These are phyloP conservation scores for Heritiera fomes DNA, from an alignment of 345 rosid genomes.

Conservation along the genomic window DNA sequence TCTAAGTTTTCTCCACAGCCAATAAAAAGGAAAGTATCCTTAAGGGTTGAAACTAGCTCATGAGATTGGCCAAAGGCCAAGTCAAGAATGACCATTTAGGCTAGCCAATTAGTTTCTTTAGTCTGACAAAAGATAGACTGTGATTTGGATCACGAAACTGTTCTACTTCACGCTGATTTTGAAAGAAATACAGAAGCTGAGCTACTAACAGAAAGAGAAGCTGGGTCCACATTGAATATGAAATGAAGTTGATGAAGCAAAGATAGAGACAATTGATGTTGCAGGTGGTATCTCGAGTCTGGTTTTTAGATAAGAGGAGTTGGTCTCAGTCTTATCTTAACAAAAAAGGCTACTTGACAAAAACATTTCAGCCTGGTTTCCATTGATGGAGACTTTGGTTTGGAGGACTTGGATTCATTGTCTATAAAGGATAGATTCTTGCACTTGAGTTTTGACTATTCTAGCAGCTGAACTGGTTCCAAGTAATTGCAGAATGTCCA, in stretches of 20 bases:
- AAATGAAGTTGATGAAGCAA: not conserved
- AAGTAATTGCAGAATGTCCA: not conserved
- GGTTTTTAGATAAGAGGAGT: conserved; percentile 8
- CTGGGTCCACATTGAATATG: not conserved
- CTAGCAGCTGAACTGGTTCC: not conserved
- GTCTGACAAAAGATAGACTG: not conserved
- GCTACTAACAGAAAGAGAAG: too few species aligned
- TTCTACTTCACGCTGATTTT: not conserved
- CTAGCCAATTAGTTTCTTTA: not conserved
- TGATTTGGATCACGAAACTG: not conserved
- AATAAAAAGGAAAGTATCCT: not conserved
- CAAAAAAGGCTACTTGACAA: not conserved
- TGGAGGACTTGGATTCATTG: not conserved
- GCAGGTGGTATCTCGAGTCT: not conserved
- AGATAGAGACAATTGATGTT: conserved; percentile 8
- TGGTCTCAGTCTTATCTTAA: conserved; percentile 10
- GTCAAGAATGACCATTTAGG: too few species aligned
- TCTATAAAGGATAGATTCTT: not conserved
- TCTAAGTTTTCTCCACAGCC: not conserved
- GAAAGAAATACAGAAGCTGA: not conserved
- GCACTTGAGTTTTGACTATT: not conserved
- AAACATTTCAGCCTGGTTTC: not conserved
- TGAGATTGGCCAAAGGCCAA: not conserved
- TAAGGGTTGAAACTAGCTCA: not conserved
- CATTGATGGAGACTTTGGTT: conserved; percentile 3